These are phyloP conservation scores for Malania oleifera DNA, from an alignment of 164 flowering plant species.

Conservation along the genomic window DNA sequence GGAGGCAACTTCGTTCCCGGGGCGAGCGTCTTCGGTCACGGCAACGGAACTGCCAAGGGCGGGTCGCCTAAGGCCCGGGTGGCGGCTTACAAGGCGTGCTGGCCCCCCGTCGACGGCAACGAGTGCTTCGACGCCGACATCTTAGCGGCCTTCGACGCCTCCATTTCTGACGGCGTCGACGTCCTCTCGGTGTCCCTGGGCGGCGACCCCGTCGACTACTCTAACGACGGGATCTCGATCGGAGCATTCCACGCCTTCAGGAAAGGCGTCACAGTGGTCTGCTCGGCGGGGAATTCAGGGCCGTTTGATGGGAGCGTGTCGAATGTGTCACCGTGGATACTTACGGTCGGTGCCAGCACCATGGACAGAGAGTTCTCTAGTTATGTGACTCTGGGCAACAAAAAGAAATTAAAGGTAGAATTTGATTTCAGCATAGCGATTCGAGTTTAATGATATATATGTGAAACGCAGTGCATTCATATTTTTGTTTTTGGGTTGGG, in stretches of 20 bases:
- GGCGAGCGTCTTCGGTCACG: constrained; percentile 46
- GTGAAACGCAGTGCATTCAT: too few species aligned
- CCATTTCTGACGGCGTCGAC: constrained; percentile 23
- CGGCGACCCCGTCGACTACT: neutral
- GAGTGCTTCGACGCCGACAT: constrained; percentile 33
- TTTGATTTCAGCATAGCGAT: too few species aligned
- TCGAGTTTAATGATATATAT: too few species aligned
- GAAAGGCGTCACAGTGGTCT: constrained; percentile 17
- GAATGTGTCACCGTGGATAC: constrained; percentile 21
- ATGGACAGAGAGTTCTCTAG: constrained; percentile 11
- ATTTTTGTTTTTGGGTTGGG: too few species aligned
- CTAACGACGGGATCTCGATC: constrained; percentile 9
- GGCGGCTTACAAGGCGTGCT: constrained; percentile 64
- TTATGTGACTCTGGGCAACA: constrained; percentile 9
- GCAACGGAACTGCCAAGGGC: constrained; percentile 64
- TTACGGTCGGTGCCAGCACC: constrained; percentile 27
- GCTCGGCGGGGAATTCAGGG: constrained; percentile 22
- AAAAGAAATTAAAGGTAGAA: constrained; percentile 10
- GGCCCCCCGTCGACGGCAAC: constrained; percentile 25
- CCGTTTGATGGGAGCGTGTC: neutral
- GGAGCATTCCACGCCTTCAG: constrained; percentile 25
- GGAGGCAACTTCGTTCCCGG: constrained; percentile 55
- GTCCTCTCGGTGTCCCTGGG: constrained; percentile 20
- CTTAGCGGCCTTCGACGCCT: constrained; percentile 16
- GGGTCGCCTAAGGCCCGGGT: constrained; percentile 65